Conservation (phyloP, 108 stramenopile genomes). For the Asterionellopsis glacialis region DNA sequence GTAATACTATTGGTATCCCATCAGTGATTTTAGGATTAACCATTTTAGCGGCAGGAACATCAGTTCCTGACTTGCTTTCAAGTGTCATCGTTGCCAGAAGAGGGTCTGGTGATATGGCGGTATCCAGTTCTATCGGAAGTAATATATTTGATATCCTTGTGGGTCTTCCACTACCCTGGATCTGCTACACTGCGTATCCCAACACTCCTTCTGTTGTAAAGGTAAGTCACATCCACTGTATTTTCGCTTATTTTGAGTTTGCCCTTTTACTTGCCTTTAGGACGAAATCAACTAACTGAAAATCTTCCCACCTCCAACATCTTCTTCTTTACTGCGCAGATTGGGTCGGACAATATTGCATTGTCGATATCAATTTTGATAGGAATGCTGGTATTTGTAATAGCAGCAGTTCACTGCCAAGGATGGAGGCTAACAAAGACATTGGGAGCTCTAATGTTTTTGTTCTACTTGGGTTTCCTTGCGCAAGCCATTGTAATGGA, state of each 20-base stretch:
- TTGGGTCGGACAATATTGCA: slow-evolving; percentile 30
- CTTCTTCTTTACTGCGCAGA: slow-evolving; percentile 6
- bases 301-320: no score
- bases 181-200: slow-evolving; percentile 27
- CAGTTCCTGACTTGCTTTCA: slow-evolving; percentile 49
- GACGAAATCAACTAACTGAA: no score
- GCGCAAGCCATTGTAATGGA: slow-evolving; percentile 35
- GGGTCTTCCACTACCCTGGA: slow-evolving; percentile 56
- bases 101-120: slow-evolving; percentile 68
- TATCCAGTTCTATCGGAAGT: slow-evolving; percentile 51
- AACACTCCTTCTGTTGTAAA: slow-evolving; percentile 7
- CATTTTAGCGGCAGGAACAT: slow-evolving; percentile 56
- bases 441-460: slow-evolving; percentile 50
- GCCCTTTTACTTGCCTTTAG: no score
- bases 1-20: slow-evolving; percentile 56
- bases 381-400: slow-evolving; percentile 41
- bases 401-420: slow-evolving; percentile 32
- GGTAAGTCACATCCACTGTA: slow-evolving; percentile 16
- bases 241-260: no score
- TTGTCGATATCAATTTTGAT: slow-evolving; percentile 47
- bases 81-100: slow-evolving; percentile 54
- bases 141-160: slow-evolving; percentile 62
- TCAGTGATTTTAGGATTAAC: slow-evolving; percentile 51
- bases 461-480: slow-evolving; percentile 50
- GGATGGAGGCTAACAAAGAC: slow-evolving; percentile 57